phyloP scores from a whole-genome alignment of 2,329 filamentous ascomycete genomes.

The Hypomyces perniciosus region DNA sequence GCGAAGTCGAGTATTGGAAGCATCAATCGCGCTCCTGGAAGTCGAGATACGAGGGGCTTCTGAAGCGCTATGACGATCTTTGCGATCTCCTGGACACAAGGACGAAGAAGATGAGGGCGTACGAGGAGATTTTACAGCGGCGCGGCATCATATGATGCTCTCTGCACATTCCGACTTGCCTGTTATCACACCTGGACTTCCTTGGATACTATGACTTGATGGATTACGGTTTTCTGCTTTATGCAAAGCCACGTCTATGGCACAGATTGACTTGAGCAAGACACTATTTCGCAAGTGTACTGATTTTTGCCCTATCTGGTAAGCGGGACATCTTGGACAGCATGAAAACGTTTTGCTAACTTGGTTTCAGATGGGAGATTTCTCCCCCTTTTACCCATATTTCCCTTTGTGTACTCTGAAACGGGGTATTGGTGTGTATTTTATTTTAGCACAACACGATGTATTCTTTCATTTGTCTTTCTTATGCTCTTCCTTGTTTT shows the following conservation, averaged over 20 bases:
- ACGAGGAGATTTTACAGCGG: constrained; percentile 30
- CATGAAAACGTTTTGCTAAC: too few species aligned
- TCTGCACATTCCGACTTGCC: background rate
- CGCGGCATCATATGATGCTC: constrained; percentile 22
- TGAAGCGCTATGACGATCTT: constrained; percentile 24
- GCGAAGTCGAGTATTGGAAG: constrained; percentile 31
- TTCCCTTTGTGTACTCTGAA: constrained; percentile 1
- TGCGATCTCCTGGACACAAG: constrained; percentile 24
- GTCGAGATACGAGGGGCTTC: constrained; percentile 22
- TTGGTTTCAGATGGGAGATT: background rate
- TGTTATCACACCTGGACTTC: background rate
- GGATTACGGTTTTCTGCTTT: background rate
- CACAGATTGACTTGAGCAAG: background rate
- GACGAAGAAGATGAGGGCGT: constrained; percentile 27
- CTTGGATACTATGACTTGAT: background rate
- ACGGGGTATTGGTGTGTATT: background rate
- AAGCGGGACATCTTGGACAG: too few species aligned
- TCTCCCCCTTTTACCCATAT: background rate
- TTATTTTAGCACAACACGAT: background rate
- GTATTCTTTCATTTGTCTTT: background rate
- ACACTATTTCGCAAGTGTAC: background rate
- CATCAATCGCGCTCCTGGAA: constrained; percentile 27
- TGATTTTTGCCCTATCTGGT: background rate
- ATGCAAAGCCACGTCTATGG: background rate
- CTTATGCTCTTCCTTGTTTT: background rate